These are phyloP conservation scores for Ceratobasidium sp. DNA, from an alignment of 1,284 basidiomycete species.

Conservation along the genomic window DNA sequence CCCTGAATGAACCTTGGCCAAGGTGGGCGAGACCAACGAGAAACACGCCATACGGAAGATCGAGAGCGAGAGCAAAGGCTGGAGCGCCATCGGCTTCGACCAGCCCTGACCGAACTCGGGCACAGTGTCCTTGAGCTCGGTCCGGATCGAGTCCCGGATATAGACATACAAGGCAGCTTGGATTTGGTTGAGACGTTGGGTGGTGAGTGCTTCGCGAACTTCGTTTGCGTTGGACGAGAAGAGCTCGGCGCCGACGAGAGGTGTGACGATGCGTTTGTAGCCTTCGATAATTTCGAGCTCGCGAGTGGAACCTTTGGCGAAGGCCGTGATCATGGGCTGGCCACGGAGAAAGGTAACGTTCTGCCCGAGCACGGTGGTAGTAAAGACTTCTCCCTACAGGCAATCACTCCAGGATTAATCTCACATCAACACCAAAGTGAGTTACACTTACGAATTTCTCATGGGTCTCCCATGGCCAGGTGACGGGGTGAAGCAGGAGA, in stretches of 20 bases:
- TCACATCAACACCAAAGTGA: too few relatives aligned
- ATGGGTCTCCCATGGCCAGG: conserved; percentile 7
- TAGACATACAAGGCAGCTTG: conserved; percentile 21
- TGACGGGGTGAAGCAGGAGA: not conserved
- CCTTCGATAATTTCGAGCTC: conserved; percentile 20
- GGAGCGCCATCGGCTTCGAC: conserved; percentile 5
- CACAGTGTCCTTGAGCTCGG: conserved; percentile 1
- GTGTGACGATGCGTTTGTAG: conserved; percentile 25
- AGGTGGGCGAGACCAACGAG: not conserved
- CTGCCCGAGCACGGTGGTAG: conserved; percentile 13
- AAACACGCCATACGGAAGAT: conserved; percentile 21
- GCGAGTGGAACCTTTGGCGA: conserved; percentile 22
- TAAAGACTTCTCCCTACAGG: conserved; percentile 5
- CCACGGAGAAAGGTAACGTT: conserved; percentile 25
- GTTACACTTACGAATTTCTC: conserved; percentile 6
- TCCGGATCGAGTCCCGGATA: conserved; percentile 11
- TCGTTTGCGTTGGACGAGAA: conserved; percentile 23
- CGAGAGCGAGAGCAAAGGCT: conserved; percentile 17
- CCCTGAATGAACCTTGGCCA: conserved; percentile 14
- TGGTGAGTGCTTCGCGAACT: conserved; percentile 20
- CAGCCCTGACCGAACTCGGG: conserved; percentile 1
- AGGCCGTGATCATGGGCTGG: conserved; percentile 22
- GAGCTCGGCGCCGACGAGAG: conserved; percentile 19
- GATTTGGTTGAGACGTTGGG: conserved; percentile 19
- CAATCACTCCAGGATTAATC: not conserved